These are phyloP conservation scores for Evernia prunastri DNA, from an alignment of 495 filamentous ascomycete species.

Conservation along the genomic window DNA sequence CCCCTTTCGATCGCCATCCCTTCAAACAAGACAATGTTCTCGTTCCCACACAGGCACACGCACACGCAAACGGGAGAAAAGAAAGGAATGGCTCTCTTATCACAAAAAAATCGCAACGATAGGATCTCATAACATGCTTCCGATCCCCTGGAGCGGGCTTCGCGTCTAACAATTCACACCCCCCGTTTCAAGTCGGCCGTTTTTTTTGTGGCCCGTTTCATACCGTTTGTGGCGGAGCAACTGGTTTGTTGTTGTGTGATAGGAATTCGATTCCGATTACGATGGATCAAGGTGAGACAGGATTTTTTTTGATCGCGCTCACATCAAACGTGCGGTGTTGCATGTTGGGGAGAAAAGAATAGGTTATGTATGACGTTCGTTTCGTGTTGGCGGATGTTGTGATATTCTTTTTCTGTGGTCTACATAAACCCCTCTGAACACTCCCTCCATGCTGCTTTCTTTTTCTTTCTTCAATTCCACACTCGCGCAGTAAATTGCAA, in stretches of 20 bases:
- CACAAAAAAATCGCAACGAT: not conserved
- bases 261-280: no score
- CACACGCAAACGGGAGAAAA: no score
- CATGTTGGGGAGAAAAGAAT: not conserved
- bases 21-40: not conserved
- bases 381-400: not conserved
- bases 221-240: not conserved
- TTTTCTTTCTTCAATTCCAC: not conserved
- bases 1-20: not conserved
- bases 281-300: not conserved
- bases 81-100: not conserved
- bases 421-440: not conserved
- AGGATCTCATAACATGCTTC: not conserved
- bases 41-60: not conserved
- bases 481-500: not conserved
- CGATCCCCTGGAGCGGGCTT: not conserved
- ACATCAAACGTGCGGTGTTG: not conserved
- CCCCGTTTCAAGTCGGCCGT: not conserved
- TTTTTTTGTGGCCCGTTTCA: slow-evolving; percentile 1
- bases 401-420: not conserved
- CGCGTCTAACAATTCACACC: not conserved
- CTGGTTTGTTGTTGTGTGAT: no score
- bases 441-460: not conserved
- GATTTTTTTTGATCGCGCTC: not conserved
- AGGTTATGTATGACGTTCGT: not conserved